Evolutionary conservation across 2,329 filamentous ascomycete genomes (phyloP).

Genomic region (Aspergillus pseudoterreus): DNA sequence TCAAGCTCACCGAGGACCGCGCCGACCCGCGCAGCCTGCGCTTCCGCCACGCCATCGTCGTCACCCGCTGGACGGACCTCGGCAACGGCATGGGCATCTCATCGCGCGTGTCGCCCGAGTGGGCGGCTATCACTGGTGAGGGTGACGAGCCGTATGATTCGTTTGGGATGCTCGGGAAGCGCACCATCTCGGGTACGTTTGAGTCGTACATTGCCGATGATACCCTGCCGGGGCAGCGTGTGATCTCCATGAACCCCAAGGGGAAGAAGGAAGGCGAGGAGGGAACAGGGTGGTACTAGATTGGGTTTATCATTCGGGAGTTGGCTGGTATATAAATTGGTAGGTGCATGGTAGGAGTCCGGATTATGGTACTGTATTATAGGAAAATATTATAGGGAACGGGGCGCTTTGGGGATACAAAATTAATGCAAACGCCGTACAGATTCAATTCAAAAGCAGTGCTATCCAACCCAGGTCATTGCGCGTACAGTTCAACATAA

Average conservation of each 20-base stretch:
- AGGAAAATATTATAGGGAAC: not conserved
- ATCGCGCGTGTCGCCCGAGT: slow-evolving; percentile 48
- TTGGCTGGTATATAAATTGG: not conserved
- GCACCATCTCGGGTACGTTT: slow-evolving; percentile 58
- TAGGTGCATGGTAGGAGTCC: not conserved
- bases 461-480: not conserved
- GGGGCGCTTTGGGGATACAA: not conserved
- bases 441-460: not conserved
- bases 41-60: slow-evolving; percentile 59
- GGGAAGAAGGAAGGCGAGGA: slow-evolving; percentile 53
- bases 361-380: not conserved
- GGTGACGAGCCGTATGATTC: slow-evolving; percentile 47
- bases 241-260: slow-evolving; percentile 58
- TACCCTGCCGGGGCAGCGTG: slow-evolving; percentile 54
- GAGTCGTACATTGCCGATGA: slow-evolving; percentile 54
- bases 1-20: slow-evolving; percentile 57
- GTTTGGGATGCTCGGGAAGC: slow-evolving; percentile 50
- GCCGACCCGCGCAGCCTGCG: slow-evolving; percentile 34
- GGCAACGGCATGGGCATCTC: slow-evolving; percentile 49
- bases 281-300: slow-evolving; percentile 56
- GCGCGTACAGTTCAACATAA: too few species aligned
- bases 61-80: slow-evolving; percentile 61
- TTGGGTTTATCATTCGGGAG: not conserved
- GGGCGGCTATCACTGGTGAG: slow-evolving; percentile 53
- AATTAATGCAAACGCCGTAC: not conserved